Evolutionary conservation across 805 yeast genomes (phyloP).

Genomic region (Sungouiozyma intestinalis): DNA sequence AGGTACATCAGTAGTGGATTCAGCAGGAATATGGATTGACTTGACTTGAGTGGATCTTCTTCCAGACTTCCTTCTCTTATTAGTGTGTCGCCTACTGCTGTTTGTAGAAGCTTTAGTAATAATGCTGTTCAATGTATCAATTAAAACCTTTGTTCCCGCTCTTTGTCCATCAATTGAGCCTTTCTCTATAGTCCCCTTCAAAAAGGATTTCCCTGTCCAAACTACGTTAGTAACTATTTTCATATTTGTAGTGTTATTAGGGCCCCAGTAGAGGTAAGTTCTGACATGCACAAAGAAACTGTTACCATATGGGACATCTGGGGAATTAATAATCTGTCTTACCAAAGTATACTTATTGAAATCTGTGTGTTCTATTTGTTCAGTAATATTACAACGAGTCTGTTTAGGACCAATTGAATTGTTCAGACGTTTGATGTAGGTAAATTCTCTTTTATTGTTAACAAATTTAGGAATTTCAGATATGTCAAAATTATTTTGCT

Average conservation of each 20-base stretch:
- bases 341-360: slow-evolving; percentile 35
- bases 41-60: not conserved
- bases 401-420: slow-evolving; percentile 67
- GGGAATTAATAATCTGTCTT: slow-evolving; percentile 47
- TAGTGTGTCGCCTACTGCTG: slow-evolving; percentile 2
- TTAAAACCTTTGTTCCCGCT: slow-evolving; percentile 38
- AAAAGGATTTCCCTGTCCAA: slow-evolving; percentile 71
- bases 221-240: slow-evolving; percentile 48
- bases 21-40: not conserved
- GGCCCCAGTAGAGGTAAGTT: slow-evolving; percentile 56
- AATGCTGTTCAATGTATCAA: slow-evolving; percentile 31
- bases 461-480: slow-evolving; percentile 38
- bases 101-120: slow-evolving; percentile 17
- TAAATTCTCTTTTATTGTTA: slow-evolving; percentile 37
- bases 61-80: slow-evolving; percentile 6
- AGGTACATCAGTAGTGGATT: not conserved
- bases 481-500: slow-evolving; percentile 54
- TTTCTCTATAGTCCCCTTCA: slow-evolving; percentile 65
- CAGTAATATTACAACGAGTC: slow-evolving; percentile 52
- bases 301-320: slow-evolving; percentile 70
- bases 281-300: slow-evolving; percentile 54
- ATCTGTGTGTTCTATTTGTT: slow-evolving; percentile 42
- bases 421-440: slow-evolving; percentile 48
- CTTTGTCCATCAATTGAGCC: slow-evolving; percentile 71
- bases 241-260: slow-evolving; percentile 44